Percentiles rank a stretch among this genome's conserved stretches.
phyloP scores from a whole-genome alignment of 164 flowering plant species.

The Vitis amurensis region DNA sequence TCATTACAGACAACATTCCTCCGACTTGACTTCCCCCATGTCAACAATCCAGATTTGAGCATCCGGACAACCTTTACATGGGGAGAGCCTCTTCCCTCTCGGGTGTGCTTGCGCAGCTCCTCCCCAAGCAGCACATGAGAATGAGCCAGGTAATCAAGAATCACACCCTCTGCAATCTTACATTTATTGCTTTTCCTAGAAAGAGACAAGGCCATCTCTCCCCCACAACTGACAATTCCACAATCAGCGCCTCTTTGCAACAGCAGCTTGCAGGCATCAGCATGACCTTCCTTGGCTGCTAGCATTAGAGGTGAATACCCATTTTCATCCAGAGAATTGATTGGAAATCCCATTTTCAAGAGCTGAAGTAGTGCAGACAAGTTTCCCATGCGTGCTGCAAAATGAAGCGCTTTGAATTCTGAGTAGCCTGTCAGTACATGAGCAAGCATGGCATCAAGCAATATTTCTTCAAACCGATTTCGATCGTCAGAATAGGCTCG shows the following conservation, averaged over 20 bases:
- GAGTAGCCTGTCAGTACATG: conserved; percentile 1
- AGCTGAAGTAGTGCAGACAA: conserved; percentile 5
- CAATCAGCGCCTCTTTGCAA: conserved; percentile 9
- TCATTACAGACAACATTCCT: conserved; percentile 14
- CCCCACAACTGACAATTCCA: neutral
- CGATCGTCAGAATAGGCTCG: neutral
- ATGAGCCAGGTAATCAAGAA: conserved; percentile 12
- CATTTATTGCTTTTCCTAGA: conserved; percentile 12
- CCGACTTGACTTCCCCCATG: conserved; percentile 13
- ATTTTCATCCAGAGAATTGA: conserved; percentile 9
- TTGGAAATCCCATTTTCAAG: conserved; percentile 4
- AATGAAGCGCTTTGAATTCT: conserved; percentile 11
- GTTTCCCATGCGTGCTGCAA: conserved; percentile 11
- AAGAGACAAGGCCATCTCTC: conserved; percentile 6
- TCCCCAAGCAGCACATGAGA: conserved; percentile 11
- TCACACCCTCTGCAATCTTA: conserved; percentile 11
- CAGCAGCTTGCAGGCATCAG: conserved; percentile 10
- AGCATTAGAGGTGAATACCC: conserved; percentile 13
- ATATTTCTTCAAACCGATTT: conserved; percentile 11
- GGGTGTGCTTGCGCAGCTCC: conserved; percentile 12
- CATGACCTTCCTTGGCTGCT: conserved; percentile 17
- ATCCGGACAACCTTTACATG: conserved; percentile 10
- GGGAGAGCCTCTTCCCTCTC: conserved; percentile 11
- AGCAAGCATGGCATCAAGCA: conserved; percentile 8
- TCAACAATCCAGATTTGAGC: conserved; percentile 11